Base-by-base conservation (phyloP, 345 rosid genomes). In the Rhodamnia argentea region DNA sequence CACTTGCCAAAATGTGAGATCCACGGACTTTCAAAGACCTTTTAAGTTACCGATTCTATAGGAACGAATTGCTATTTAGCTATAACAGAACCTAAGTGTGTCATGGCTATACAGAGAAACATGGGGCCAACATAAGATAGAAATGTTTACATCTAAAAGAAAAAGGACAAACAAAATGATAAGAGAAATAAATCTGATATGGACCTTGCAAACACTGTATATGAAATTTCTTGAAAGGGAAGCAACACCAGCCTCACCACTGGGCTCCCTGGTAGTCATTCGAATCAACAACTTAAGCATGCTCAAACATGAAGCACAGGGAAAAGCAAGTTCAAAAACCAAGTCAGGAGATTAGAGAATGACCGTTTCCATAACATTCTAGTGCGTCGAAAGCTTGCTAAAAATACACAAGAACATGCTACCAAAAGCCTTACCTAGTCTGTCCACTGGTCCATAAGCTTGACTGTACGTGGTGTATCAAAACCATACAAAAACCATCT, bases 221-320 rank as follows among this genome's bases (percentile, higher is more conserved):
- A 94, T 82, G 99, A 92, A 91, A 98, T 98, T 91, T 96, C 99
- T 92, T 98, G 98, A 54, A 96, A 95, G 23, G 98, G 99, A 88
- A 96, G 95, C 91, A 96, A 94, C 88, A 96, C 94, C 94, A 97
- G 57, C 87, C 99, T 93, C 87, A 95, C 99, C 83, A 97, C 99
- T 88, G 94, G 90, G 93, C 99, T 95, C 88, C 98, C 99, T 96
- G 93, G 78, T 84, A 64, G 62, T 51, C 52, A 55, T 83, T 51
- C 82, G 82, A 84, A 76, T 13, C 82, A 84, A 85, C 70, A 53
- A 81, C 84, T 84, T 85, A 78, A 86, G 59, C 55, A 75, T 50
- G 84, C 82, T 81, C 83, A 57, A 32, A 62, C 83, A 85, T 14
- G 12, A 18, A 78, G 55, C 51, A 62, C 24, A 55, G 53, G 50